Conservation (phyloP, 2,329 filamentous ascomycete species). For the Diaporthe sp. region DNA sequence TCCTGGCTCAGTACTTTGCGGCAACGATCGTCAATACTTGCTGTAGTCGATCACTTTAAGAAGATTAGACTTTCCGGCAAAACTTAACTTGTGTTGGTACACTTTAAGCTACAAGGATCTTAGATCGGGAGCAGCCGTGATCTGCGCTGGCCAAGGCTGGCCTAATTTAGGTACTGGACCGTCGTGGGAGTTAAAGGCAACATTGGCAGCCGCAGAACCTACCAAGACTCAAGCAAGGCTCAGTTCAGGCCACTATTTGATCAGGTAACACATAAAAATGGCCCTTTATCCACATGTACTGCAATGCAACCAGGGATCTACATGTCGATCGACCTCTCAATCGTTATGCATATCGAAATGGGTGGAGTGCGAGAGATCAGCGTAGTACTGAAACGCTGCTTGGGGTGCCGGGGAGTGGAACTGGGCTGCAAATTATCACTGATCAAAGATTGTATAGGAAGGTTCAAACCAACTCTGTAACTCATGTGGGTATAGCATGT, state of each 20-base stretch:
- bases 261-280: not conserved
- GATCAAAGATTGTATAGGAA: not conserved
- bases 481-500: not conserved
- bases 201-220: not conserved
- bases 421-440: not conserved
- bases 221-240: no score
- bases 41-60: not conserved
- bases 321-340: not conserved
- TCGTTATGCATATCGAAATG: not conserved
- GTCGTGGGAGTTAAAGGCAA: no score
- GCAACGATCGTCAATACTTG: no score
- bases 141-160: not conserved
- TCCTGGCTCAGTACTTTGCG: not conserved
- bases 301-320: not conserved
- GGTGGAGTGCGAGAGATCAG: conserved; percentile 2
- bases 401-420: not conserved
- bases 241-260: not conserved
- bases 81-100: not conserved
- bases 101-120: not conserved
- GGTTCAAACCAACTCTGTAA: not conserved
- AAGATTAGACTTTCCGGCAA: not conserved
- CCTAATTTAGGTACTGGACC: not conserved
- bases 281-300: not conserved
- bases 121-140: conserved; percentile 18
- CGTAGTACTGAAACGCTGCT: not conserved